phyloP scores from a whole-genome alignment of 169 alveolate species.

The Plasmodium berghei region DNA sequence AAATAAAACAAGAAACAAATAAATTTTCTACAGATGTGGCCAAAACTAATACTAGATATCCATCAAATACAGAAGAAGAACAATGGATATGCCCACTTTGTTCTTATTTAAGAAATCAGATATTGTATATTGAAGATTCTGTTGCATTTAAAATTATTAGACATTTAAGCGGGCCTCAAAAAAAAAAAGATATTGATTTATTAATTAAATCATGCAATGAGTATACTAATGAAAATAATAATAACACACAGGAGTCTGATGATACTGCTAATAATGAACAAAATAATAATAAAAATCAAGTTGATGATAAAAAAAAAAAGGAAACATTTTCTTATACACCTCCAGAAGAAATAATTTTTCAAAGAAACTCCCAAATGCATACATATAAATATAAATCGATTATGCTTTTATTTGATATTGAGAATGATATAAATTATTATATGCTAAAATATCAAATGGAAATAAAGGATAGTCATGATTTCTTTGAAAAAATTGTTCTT shows the following conservation, averaged over 20 bases:
- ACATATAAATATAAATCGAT: constrained; percentile 24
- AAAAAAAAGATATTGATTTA: constrained; percentile 77
- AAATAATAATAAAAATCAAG: constrained; percentile 15
- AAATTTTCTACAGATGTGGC: no score
- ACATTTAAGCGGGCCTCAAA: constrained; percentile 81
- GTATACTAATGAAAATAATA: not conserved
- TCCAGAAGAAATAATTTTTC: constrained; percentile 75
- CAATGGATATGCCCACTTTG: constrained; percentile 87
- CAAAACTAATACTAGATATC: no score
- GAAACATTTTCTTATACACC: constrained; percentile 77
- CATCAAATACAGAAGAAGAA: constrained; percentile 81
- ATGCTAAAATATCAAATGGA: constrained; percentile 19
- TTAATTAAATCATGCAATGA: constrained; percentile 50
- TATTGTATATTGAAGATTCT: constrained; percentile 80
- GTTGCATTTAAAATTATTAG: constrained; percentile 81
- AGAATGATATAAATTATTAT: constrained; percentile 14
- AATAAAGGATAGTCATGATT: constrained; percentile 45
- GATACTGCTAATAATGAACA: constrained; percentile 8
- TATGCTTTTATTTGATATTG: constrained; percentile 31
- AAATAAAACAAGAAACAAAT: no score
- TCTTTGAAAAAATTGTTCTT: constrained; percentile 57
- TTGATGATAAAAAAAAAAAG: constrained; percentile 54
- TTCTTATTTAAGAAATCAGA: constrained; percentile 80
- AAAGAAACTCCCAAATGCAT: constrained; percentile 4
- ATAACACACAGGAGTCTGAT: not conserved